Conservation (phyloP, 2,329 filamentous ascomycete species). For the Cercospora sp. region DNA sequence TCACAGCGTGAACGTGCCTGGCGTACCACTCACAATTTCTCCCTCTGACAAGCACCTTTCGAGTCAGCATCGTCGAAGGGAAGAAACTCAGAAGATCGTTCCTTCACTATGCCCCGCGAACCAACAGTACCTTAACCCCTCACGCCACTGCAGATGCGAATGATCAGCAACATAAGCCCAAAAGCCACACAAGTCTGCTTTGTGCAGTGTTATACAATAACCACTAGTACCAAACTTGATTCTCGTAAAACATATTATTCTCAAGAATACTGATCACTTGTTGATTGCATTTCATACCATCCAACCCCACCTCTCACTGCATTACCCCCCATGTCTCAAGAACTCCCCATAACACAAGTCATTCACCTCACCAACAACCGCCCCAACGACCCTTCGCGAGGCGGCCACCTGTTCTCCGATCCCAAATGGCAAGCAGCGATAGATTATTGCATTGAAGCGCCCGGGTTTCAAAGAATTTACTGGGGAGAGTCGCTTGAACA, state of each 20-base stretch:
- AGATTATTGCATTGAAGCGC: not conserved
- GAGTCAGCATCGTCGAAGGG: not conserved
- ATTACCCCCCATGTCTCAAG: not conserved
- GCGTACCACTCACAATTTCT: too few relatives aligned
- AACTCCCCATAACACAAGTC: constrained; percentile 15
- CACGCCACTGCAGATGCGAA: not conserved
- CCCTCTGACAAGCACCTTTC: too few relatives aligned
- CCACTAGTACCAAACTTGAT: too few relatives aligned
- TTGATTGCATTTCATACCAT: too few relatives aligned
- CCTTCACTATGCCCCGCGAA: not conserved
- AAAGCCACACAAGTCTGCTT: too few relatives aligned
- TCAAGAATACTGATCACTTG: too few relatives aligned
- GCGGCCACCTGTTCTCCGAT: constrained; percentile 9
- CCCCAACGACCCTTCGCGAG: not conserved
- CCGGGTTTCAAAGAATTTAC: constrained; percentile 16
- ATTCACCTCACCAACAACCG: constrained; percentile 14
- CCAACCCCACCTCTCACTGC: too few relatives aligned
- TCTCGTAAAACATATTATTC: too few relatives aligned
- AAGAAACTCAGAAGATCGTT: not conserved
- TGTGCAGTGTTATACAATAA: not conserved
- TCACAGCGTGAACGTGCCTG: not conserved
- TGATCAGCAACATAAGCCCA: not conserved
- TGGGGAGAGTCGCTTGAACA: constrained; percentile 19
- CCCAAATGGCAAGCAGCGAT: constrained; percentile 14
- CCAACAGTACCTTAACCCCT: not conserved